Conservation (phyloP, 176 grass and related monocot genomes). For the Cenchrus fungigraminus region DNA sequence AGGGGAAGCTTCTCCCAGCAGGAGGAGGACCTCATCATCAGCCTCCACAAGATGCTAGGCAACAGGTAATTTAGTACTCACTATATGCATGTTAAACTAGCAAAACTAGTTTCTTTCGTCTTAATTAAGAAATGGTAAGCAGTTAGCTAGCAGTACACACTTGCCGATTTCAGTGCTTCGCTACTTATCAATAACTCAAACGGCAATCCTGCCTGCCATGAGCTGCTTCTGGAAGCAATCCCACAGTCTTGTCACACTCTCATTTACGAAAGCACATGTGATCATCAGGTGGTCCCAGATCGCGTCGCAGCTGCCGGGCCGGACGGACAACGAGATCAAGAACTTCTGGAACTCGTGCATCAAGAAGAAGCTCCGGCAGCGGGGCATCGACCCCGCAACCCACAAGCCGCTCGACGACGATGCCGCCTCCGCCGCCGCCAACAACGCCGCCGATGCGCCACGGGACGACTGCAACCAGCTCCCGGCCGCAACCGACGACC, state of each 20-base stretch:
- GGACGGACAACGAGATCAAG: conserved; percentile 97
- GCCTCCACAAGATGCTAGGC: conserved; percentile 79
- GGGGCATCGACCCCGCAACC: conserved; percentile 73
- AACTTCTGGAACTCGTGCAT: conserved; percentile 95
- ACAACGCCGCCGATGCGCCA: neutral
- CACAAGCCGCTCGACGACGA: conserved; percentile 63
- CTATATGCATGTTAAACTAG: neutral
- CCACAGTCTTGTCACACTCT: neutral
- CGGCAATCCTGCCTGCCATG: neutral
- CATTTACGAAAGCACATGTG: neutral
- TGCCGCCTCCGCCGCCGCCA: neutral
- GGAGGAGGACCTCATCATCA: conserved; percentile 82
- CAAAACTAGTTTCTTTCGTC: neutral
- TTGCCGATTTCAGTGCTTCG: neutral
- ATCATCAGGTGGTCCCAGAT: conserved; percentile 88
- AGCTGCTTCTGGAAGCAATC: neutral
- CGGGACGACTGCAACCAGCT: neutral
- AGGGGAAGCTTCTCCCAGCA: conserved; percentile 92
- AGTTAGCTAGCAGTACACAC: no score
- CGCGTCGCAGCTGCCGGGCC: conserved; percentile 78
- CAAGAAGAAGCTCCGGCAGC: conserved; percentile 91
- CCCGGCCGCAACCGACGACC: neutral
- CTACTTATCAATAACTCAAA: neutral
- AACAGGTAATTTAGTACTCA: conserved; percentile 53
- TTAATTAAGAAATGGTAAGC: neutral